Conservation (phyloP, 345 rosid species). For the Theobroma cacao region DNA sequence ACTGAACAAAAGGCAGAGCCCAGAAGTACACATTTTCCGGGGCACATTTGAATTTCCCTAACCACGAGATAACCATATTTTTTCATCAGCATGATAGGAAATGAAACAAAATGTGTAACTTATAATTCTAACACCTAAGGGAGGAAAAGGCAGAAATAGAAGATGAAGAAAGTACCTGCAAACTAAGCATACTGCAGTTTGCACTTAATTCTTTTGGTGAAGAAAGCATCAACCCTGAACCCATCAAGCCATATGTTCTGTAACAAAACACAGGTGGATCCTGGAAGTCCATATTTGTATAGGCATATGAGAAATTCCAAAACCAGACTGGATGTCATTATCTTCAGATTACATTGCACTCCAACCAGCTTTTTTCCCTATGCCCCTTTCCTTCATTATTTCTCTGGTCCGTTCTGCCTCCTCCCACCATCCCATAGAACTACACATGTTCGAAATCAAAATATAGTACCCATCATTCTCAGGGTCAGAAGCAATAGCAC, state of each 20-base stretch:
- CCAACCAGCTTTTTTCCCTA: slow-evolving; percentile 56
- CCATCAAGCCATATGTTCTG: background rate
- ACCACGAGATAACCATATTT: too few species aligned
- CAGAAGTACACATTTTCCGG: too few species aligned
- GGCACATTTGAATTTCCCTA: too few species aligned
- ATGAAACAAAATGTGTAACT: background rate
- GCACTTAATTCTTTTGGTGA: background rate
- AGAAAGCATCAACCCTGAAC: background rate
- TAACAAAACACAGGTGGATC: background rate
- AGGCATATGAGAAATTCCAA: background rate
- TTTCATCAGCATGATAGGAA: background rate
- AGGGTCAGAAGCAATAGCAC: slow-evolving; percentile 53
- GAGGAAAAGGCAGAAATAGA: background rate
- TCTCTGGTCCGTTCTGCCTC: slow-evolving; percentile 49
- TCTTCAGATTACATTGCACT: slow-evolving; percentile 34
- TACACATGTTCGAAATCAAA: slow-evolving; percentile 62
- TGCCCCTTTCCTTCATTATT: slow-evolving; percentile 49
- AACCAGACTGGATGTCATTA: background rate
- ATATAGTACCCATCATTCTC: slow-evolving; percentile 60
- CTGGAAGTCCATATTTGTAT: background rate
- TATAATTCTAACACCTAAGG: background rate
- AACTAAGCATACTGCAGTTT: background rate
- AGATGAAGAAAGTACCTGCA: background rate
- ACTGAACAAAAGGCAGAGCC: too few species aligned
- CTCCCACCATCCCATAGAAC: slow-evolving; percentile 59